Base-by-base conservation (phyloP, 768 basidiomycete species). In the Lanmaoa pseudosensibilis region DNA sequence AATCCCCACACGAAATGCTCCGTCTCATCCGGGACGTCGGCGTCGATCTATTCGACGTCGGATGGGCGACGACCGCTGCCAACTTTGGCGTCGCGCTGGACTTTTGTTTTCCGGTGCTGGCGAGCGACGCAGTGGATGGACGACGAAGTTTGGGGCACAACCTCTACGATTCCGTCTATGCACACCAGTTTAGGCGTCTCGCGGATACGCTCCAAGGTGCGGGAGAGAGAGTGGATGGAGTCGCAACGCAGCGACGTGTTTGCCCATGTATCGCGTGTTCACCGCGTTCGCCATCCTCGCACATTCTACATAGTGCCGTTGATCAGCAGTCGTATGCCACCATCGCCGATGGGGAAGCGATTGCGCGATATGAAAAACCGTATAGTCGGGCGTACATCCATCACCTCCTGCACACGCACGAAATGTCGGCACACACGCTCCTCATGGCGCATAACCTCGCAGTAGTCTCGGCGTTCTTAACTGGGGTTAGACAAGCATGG, bases 321-420 rank as follows among this genome's bases (percentile, higher is more conserved):
- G 84, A 84, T 52, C 55, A 52, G 0, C 64, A 66, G 33, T 69
- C 72, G 34, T 58, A 65, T 15, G 25, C 50, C 11, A 45, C 63
- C n/a, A 19, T 32, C 0, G n/a, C 19, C 0, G 13, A 2, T 3
- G 50, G 27, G 11, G 51, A 57, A 46, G 48, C 40, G 8, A 49
- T 8, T 9, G 10, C 5, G 15, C 43, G 18, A 48, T 68, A 70
- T 48, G 67, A 65, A 25, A 73, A 74, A 2, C 70, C 77, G 2
- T 75, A 74, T 59, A 58, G 78, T 5, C 77, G 80, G 15, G 87
- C 88, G 3, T 95, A 94, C 61, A 49, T 92, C 32, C 91, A 95
- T 66, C 92, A 95, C 63, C 81, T 95, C 15, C 74, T 94, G 36
- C 86, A 88, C 50, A 92, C 92, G 7, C 93, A 94, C 70, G 93